Evolutionary conservation across 2,329 filamentous ascomycete species (phyloP).

Genomic region (Calcarisporium arbuscula): DNA sequence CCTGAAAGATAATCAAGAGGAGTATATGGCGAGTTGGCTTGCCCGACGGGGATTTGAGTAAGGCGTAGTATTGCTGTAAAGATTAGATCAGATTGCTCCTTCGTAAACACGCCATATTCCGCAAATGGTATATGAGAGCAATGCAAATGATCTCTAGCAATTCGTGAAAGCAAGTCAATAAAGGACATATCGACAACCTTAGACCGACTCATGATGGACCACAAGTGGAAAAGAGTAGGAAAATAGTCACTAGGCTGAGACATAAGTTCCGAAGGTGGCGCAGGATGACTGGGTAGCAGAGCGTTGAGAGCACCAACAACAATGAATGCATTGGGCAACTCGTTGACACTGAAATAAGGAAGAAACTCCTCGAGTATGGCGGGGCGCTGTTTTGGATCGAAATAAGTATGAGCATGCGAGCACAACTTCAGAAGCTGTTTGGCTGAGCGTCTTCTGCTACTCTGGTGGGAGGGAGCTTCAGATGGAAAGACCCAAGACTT

Average conservation of each 20-base stretch:
- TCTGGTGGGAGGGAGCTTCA: conserved; percentile 65
- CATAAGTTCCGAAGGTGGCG: conserved; percentile 62
- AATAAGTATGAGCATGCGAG: conserved; percentile 84
- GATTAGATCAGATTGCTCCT: conserved; percentile 84
- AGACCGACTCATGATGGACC: conserved; percentile 88
- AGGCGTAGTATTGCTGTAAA: conserved; percentile 87
- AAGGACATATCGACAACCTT: conserved; percentile 81
- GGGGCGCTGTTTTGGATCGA: conserved; percentile 80
- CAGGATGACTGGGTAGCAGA: conserved; percentile 76
- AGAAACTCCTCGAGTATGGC: conserved; percentile 75
- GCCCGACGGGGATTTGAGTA: conserved; percentile 92
- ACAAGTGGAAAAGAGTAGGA: conserved; percentile 92
- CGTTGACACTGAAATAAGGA: conserved; percentile 88
- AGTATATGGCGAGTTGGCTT: conserved; percentile 89
- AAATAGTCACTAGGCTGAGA: conserved; percentile 85
- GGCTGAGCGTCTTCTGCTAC: conserved; percentile 46
- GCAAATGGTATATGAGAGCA: conserved; percentile 72
- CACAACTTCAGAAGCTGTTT: conserved; percentile 79
- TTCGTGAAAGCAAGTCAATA: conserved; percentile 80
- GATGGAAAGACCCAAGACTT: conserved; percentile 84
- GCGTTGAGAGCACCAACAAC: conserved; percentile 84
- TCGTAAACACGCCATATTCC: conserved; percentile 84
- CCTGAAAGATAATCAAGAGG: conserved; percentile 78
- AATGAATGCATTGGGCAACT: conserved; percentile 86
- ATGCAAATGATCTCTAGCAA: conserved; percentile 76